phyloP scores from a whole-genome alignment of 2,329 filamentous ascomycete species.

The Cucurbitaria berberidis region DNA sequence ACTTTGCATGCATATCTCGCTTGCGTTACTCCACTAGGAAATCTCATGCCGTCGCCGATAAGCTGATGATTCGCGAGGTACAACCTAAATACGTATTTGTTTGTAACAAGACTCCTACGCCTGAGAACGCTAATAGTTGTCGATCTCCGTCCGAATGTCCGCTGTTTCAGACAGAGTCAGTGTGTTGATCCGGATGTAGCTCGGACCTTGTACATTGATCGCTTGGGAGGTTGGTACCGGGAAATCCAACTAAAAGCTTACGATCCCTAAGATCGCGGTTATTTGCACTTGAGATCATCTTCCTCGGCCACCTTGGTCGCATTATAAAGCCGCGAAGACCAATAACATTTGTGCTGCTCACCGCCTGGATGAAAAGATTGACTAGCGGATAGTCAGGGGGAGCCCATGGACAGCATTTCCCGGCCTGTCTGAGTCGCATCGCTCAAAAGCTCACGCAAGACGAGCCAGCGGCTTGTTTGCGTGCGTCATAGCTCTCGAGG shows the following conservation, averaged over 20 bases:
- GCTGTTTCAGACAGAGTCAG: slow-evolving; percentile 7
- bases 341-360: slow-evolving; percentile 33
- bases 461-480: slow-evolving; percentile 15
- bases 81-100: slow-evolving; percentile 11
- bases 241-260: slow-evolving; percentile 11
- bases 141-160: not conserved
- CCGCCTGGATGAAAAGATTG: slow-evolving; percentile 32
- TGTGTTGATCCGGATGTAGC: not conserved
- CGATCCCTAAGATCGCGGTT: slow-evolving; percentile 13
- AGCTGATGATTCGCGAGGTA: slow-evolving; percentile 21
- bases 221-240: slow-evolving; percentile 3
- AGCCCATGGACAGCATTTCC: slow-evolving; percentile 24
- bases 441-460: slow-evolving; percentile 22
- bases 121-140: not conserved
- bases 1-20: slow-evolving; percentile 20
- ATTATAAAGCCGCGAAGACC: slow-evolving; percentile 21
- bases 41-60: slow-evolving; percentile 30
- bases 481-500: slow-evolving; percentile 31
- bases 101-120: slow-evolving; percentile 4
- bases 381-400: slow-evolving; percentile 24
- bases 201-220: not conserved
- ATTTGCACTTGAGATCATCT: slow-evolving; percentile 1
- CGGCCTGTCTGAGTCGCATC: slow-evolving; percentile 30
- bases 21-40: slow-evolving; percentile 24
- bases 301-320: slow-evolving; percentile 17